Conservation (phyloP, 371 early-diverging fungal species). For the Mortierella sp. region DNA sequence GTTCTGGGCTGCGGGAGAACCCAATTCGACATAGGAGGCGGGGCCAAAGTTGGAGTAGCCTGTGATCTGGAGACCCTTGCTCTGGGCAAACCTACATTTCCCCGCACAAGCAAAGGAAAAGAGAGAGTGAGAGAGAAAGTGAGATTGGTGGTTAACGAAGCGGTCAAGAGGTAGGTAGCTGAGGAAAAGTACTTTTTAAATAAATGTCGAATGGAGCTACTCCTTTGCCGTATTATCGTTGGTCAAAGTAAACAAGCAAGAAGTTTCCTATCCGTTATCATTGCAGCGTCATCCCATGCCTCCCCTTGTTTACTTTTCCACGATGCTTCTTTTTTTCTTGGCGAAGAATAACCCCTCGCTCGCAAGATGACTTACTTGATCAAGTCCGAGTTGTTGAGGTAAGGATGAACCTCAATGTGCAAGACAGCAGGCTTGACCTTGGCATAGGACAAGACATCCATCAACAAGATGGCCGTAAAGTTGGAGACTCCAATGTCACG, state of each 20-base stretch:
- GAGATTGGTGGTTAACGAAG: not conserved
- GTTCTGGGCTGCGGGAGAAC: slow-evolving; percentile 46
- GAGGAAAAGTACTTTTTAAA: not conserved
- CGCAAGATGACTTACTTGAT: slow-evolving; percentile 55
- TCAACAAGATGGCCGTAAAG: slow-evolving; percentile 64
- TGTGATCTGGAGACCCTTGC: slow-evolving; percentile 67
- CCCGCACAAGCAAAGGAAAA: not conserved
- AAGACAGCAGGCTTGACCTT: slow-evolving; percentile 63
- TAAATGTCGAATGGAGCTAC: not conserved
- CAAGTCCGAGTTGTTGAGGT: slow-evolving; percentile 69
- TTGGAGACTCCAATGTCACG: slow-evolving; percentile 75
- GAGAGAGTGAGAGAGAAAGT: not conserved
- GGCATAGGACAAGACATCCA: slow-evolving; percentile 65
- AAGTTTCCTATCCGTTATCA: not conserved
- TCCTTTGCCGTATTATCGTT: not conserved
- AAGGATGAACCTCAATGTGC: slow-evolving; percentile 82
- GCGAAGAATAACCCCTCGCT: not conserved
- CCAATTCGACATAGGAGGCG: slow-evolving; percentile 65
- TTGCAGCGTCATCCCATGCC: not conserved
- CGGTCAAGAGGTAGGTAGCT: not conserved
- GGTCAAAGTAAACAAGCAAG: not conserved
- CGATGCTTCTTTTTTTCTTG: not conserved
- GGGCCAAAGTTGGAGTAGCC: slow-evolving; percentile 77
- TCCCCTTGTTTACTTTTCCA: not conserved
- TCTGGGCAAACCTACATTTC: slow-evolving; percentile 52